Evolutionary conservation across 352 stramenopile species (phyloP).

Genomic region (Pythium dissotocum): DNA sequence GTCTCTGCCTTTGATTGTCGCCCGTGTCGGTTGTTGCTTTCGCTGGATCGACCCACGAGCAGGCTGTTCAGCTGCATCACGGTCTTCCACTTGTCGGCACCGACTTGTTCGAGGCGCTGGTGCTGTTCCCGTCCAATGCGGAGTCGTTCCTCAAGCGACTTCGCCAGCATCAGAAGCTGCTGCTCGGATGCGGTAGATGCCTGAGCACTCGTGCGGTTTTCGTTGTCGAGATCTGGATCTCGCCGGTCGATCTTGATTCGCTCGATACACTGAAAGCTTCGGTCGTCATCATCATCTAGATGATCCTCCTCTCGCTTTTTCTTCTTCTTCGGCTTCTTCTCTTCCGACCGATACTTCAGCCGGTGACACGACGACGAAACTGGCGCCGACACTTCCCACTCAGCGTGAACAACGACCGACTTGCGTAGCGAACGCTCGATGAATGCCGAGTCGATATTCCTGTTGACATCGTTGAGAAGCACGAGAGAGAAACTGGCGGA

Average conservation of each 20-base stretch:
- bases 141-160: conserved; percentile 47
- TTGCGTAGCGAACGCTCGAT: conserved; percentile 16
- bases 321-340: conserved; percentile 18
- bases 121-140: conserved; percentile 36
- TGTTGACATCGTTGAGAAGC: conserved; percentile 13
- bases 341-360: conserved; percentile 24
- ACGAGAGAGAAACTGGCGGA: background rate
- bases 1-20: background rate
- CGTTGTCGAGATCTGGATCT: conserved; percentile 6
- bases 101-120: conserved; percentile 40
- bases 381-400: background rate
- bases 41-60: conserved; percentile 10
- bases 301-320: conserved; percentile 27
- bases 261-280: conserved; percentile 49
- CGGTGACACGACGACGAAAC: conserved; percentile 22
- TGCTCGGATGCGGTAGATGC: conserved; percentile 22
- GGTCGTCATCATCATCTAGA: background rate
- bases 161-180: conserved; percentile 48
- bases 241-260: conserved; percentile 41
- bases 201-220: background rate
- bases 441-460: background rate
- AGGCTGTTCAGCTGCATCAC: conserved; percentile 36
- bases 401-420: conserved; percentile 8
- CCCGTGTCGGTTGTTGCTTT: background rate
- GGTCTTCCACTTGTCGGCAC: conserved; percentile 45